Conservation (phyloP, 208 protist species). For the Trypanosoma caninum region DNA sequence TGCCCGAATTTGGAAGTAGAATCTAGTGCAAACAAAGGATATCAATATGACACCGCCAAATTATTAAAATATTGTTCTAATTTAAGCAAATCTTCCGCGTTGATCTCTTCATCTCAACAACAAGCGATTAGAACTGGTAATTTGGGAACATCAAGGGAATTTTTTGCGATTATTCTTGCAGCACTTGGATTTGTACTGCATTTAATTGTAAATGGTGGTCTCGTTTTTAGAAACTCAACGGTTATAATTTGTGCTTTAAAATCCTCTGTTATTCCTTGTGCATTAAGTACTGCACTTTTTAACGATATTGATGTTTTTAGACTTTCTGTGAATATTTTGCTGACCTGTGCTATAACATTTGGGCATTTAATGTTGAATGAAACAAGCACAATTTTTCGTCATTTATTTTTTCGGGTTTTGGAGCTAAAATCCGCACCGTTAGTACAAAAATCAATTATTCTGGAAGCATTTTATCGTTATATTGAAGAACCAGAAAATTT, state of each 20-base stretch:
- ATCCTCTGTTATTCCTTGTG: constrained; percentile 72
- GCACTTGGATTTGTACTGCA: constrained; percentile 58
- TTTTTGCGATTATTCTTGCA: constrained; percentile 31
- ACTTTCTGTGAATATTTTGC: constrained; percentile 89
- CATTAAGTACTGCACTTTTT: constrained; percentile 85
- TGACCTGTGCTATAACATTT: constrained; percentile 84
- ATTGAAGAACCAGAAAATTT: constrained; percentile 94
- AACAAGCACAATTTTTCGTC: constrained; percentile 90
- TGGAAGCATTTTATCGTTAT: constrained; percentile 85
- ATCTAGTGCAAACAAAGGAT: not conserved
- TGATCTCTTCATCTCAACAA: not conserved
- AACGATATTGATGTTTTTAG: constrained; percentile 84
- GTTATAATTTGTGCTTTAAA: constrained; percentile 76
- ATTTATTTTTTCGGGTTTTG: constrained; percentile 92
- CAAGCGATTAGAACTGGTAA: constrained; percentile 4
- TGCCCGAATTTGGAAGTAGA: not conserved
- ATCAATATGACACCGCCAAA: constrained; percentile 10
- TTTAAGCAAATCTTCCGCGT: constrained; percentile 7
- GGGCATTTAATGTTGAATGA: constrained; percentile 91
- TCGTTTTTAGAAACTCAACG: constrained; percentile 70
- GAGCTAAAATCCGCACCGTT: constrained; percentile 80
- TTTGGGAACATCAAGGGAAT: constrained; percentile 3
- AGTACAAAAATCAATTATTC: constrained; percentile 88
- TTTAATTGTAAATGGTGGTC: constrained; percentile 86
- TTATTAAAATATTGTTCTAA: constrained; percentile 15